A percentile compares a stretch with the other conserved stretches of the same genome.
Evolutionary conservation across 2,329 filamentous ascomycete genomes (phyloP).

Genomic region (Pseudocercospora vitis): DNA sequence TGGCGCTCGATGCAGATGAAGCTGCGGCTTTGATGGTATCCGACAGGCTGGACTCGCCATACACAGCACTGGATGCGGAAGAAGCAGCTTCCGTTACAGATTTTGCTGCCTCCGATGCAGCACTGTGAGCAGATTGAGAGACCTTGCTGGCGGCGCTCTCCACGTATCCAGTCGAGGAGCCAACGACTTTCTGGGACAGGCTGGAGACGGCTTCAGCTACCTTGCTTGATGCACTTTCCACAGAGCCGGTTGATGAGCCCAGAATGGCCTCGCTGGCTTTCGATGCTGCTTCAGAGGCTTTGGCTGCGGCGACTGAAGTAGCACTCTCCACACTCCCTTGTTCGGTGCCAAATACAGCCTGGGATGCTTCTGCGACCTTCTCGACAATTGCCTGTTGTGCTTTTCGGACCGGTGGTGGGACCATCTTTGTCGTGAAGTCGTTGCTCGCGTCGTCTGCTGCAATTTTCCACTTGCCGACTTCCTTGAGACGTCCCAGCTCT

Average conservation of each 20-base stretch:
- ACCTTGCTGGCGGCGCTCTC: conserved; percentile 56
- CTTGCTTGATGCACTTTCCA: conserved; percentile 54
- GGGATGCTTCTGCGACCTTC: conserved; percentile 34
- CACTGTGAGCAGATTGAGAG: conserved; percentile 38
- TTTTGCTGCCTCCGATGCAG: conserved; percentile 18
- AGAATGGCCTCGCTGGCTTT: conserved; percentile 32
- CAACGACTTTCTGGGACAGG: conserved; percentile 23
- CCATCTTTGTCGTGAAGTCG: conserved; percentile 71
- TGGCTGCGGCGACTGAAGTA: conserved; percentile 34
- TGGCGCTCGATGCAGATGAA: conserved; percentile 19
- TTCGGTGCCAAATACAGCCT: conserved; percentile 40
- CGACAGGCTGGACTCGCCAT: conserved; percentile 17
- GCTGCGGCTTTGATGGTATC: conserved; percentile 20
- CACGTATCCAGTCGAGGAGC: conserved; percentile 44
- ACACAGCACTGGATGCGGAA: conserved; percentile 17
- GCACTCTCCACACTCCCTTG: conserved; percentile 41
- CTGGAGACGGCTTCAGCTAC: conserved; percentile 42
- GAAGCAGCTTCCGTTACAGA: conserved; percentile 14
- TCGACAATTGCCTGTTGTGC: conserved; percentile 44
- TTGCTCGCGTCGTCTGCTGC: conserved; percentile 70
- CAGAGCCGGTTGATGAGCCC: conserved; percentile 43
- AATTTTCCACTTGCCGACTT: conserved; percentile 83
- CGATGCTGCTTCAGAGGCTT: conserved; percentile 33
- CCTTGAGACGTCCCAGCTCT: conserved; percentile 77
- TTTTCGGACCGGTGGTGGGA: conserved; percentile 57